Percentiles rank a stretch among this genome's conserved stretches.
phyloP scores from a whole-genome alignment of 768 basidiomycete species.

The Cantharellus anzutake region DNA sequence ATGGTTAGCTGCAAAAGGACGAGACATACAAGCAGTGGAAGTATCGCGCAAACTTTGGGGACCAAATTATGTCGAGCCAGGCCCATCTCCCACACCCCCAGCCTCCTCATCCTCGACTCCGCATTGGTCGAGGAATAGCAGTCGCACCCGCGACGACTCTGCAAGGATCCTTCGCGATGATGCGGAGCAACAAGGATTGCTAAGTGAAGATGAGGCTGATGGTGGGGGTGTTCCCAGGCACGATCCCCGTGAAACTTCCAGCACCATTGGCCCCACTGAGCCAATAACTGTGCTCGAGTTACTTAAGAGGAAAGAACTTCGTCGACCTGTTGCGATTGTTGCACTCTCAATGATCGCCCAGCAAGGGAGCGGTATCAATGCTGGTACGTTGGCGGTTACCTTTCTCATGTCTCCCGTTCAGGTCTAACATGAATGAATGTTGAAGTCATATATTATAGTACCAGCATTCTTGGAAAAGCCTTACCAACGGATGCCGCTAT shows the following conservation, averaged over 20 bases:
- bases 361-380: constrained; percentile 6
- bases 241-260: background rate
- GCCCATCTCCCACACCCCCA: background rate
- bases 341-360: constrained; percentile 3
- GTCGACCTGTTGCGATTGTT: background rate
- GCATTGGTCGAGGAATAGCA: background rate
- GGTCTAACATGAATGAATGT: background rate
- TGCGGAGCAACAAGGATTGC: background rate
- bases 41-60: background rate
- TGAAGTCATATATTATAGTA: constrained; percentile 9
- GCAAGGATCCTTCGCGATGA: background rate
- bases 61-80: background rate
- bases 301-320: background rate
- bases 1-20: background rate
- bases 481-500: constrained; percentile 6
- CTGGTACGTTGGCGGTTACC: constrained; percentile 15
- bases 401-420: background rate
- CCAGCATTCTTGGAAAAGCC: constrained; percentile 5
- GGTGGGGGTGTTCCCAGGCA: background rate
- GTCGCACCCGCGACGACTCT: background rate
- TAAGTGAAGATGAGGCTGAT: too few relatives aligned
- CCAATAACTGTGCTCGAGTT: background rate
- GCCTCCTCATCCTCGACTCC: background rate
- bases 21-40: background rate
- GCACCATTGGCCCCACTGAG: background rate